phyloP scores from a whole-genome alignment of 2,329 filamentous ascomycete species.

The Hysterium pulicare region DNA sequence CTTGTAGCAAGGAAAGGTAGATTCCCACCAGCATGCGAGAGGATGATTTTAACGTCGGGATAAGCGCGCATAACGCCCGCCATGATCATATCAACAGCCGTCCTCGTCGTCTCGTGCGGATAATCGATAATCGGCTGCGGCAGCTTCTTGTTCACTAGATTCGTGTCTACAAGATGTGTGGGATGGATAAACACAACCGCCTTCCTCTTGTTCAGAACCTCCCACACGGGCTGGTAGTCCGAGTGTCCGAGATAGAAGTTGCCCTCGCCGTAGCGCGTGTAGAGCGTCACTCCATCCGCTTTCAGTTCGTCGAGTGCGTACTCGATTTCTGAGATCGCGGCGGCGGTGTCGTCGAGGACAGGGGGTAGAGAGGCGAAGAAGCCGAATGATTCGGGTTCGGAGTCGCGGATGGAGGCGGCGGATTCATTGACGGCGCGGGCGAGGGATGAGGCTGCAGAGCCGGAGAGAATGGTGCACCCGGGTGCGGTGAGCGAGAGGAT shows the following conservation, averaged over 20 bases:
- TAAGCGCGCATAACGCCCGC: conserved; percentile 17
- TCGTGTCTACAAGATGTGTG: conserved; percentile 38
- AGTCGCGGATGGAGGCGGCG: conserved; percentile 31
- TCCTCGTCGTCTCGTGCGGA: conserved; percentile 46
- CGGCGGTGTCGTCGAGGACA: conserved; percentile 30
- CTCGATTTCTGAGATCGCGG: conserved; percentile 35
- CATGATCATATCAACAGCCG: conserved; percentile 45
- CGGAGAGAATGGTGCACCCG: conserved; percentile 15
- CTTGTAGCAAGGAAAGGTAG: conserved; percentile 42
- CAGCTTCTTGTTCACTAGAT: conserved; percentile 29
- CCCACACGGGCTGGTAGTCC: conserved; percentile 43
- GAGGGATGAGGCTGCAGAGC: conserved; percentile 6
- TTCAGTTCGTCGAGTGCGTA: conserved; percentile 41
- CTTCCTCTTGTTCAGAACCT: conserved; percentile 39
- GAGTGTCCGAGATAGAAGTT: conserved; percentile 47
- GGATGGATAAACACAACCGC: conserved; percentile 50
- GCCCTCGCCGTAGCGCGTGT: conserved; percentile 43
- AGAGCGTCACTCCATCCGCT: conserved; percentile 48
- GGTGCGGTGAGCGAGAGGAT: conserved; percentile 29
- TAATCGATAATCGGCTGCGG: conserved; percentile 45
- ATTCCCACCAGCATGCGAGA: conserved; percentile 48
- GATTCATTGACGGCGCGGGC: conserved; percentile 33
- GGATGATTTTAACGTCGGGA: conserved; percentile 45
- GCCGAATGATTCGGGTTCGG: conserved; percentile 35
- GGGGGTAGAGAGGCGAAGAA: conserved; percentile 43